Conservation (phyloP, 257 asterid genomes). For the Lycium barbarum region DNA sequence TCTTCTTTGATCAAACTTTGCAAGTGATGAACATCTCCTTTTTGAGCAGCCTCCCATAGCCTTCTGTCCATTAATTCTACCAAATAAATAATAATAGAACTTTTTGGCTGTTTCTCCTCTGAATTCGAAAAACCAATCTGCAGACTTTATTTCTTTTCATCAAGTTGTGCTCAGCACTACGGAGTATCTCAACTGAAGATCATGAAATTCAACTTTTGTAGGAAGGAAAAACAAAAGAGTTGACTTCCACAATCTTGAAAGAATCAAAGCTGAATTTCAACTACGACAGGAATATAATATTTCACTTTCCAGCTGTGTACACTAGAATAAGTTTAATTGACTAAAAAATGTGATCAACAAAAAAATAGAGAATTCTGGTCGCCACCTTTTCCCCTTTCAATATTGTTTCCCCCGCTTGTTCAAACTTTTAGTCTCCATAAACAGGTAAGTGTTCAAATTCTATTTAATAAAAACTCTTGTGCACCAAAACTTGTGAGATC, state of each 20-base stretch:
- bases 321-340: neutral
- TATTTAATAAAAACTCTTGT: neutral
- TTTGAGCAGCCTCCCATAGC: neutral
- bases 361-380: neutral
- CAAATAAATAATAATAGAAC: neutral
- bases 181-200: neutral
- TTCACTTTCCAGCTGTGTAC: neutral
- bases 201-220: neutral
- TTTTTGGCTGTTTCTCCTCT: neutral
- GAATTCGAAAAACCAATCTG: neutral
- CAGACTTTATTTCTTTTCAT: neutral
- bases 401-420: neutral
- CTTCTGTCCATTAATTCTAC: conserved; percentile 13
- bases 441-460: neutral
- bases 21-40: conserved; percentile 2
- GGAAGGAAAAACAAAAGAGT: neutral
- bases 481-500: neutral
- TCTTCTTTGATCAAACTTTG: conserved; percentile 20
- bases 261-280: neutral
- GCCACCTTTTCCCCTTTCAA: neutral
- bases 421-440: neutral
- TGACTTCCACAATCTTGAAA: neutral
- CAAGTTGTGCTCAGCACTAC: neutral
- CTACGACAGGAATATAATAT: neutral
- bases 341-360: neutral